These are phyloP conservation scores for Astrocystis sublimbata DNA, from an alignment of 495 filamentous ascomycete species.

Conservation along the genomic window DNA sequence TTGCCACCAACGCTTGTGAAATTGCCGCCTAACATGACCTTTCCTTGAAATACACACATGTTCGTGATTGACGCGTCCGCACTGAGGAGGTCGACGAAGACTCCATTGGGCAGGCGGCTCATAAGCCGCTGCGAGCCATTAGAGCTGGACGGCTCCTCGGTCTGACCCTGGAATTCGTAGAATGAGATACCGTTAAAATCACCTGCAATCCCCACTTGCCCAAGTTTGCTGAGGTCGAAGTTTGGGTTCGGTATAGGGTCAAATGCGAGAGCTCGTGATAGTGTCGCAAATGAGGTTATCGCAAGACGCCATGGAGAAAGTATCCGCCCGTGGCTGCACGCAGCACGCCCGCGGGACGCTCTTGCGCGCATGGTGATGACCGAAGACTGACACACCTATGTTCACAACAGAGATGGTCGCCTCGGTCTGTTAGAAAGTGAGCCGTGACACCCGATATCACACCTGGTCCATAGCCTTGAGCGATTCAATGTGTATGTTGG, in stretches of 20 bases:
- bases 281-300: constrained; percentile 44
- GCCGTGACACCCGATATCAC: constrained; percentile 11
- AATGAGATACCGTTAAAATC: constrained; percentile 91
- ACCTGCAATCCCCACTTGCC: constrained; percentile 82
- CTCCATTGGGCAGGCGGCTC: constrained; percentile 80
- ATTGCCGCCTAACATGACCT: constrained; percentile 82
- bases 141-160: constrained; percentile 60
- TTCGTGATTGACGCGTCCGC: constrained; percentile 81
- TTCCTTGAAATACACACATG: constrained; percentile 83
- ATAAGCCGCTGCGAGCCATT: constrained; percentile 84
- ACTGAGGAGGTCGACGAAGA: constrained; percentile 68
- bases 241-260: constrained; percentile 70
- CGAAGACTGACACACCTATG: constrained; percentile 19
- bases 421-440: constrained; percentile 26
- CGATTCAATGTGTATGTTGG: neutral
- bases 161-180: constrained; percentile 81
- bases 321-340: constrained; percentile 29
- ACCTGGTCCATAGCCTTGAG: constrained; percentile 22
- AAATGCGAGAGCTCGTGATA: constrained; percentile 66
- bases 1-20: constrained; percentile 87
- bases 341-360: constrained; percentile 35
- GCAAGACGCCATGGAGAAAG: constrained; percentile 35
- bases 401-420: constrained; percentile 14
- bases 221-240: constrained; percentile 78
- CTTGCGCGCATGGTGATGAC: constrained; percentile 42